A percentile compares a stretch with the other conserved stretches of the same genome.
Evolutionary conservation across 371 early-diverging fungal genomes (phyloP).

Genomic region (Mucor irregularis): DNA sequence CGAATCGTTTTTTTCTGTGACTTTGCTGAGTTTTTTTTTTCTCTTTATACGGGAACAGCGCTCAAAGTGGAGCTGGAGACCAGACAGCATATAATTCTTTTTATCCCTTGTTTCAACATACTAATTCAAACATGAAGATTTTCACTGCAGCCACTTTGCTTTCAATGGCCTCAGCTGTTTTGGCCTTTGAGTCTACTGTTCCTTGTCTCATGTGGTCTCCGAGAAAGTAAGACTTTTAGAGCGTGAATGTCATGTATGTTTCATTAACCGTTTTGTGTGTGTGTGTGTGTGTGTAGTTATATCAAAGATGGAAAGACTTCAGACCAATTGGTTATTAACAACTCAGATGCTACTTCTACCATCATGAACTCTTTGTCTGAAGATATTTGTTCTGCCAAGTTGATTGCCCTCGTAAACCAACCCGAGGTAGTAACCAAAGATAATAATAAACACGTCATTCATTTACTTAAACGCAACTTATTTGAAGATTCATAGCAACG

Average conservation of each 20-base stretch:
- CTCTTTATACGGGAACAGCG: not conserved
- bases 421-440: constrained; percentile 35
- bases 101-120: constrained; percentile 10
- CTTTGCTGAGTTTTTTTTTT: too few species aligned
- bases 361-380: constrained; percentile 32
- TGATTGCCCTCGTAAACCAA: constrained; percentile 47
- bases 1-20: too few species aligned
- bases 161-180: constrained; percentile 23
- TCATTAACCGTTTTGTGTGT: too few species aligned
- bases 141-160: constrained; percentile 16
- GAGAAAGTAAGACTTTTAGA: constrained; percentile 23
- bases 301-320: constrained; percentile 14
- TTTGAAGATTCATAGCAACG: constrained; percentile 40
- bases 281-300: too few species aligned
- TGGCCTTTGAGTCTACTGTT: constrained; percentile 38
- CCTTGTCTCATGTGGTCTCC: constrained; percentile 42
- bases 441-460: not conserved
- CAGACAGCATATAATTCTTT: not conserved
- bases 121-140: constrained; percentile 16
- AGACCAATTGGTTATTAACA: constrained; percentile 36
- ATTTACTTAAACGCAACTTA: not conserved
- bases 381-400: constrained; percentile 40
- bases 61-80: too few species aligned
- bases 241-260: too few species aligned
- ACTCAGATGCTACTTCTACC: constrained; percentile 28